Evolutionary conservation across 2,329 filamentous ascomycete genomes (phyloP), one percentile per base, ranked within the genome.

Genomic region (Paecilomyces variotii): DNA sequence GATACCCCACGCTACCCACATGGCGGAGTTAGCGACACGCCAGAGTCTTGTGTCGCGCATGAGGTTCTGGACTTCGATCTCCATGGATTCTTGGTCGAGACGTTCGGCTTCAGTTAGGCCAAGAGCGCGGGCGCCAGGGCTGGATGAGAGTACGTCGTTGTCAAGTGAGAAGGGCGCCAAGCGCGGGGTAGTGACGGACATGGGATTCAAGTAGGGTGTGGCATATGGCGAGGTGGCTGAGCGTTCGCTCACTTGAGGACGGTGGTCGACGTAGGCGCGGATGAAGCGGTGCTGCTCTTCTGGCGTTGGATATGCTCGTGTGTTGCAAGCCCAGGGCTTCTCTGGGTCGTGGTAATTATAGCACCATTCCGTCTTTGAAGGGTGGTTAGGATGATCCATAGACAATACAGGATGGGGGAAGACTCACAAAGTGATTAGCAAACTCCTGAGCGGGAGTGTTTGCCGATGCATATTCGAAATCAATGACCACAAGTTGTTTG

Each of bases 1-100:
- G 61, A 97, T 90, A 26, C 94, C 94, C 94, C 94, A 99, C 1
- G 91, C 90, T 26, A 95, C 85, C 94, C 94, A 99, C 75, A 89
- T 85, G 1, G 90, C 91, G 35, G 88, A 91, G 75, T 94, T 96
- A 45, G 91, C 90, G 0, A 90, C 80, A 2, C 94, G 85, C 94
- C 94, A 99, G 53, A 96, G 79, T 14, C 86, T 81, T 2, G 90
- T 87, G 76, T 97, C 91, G 49, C 87, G 84, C 68, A 94, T 78
- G 28, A 99, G 79, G 56, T 85, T 82, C 54, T 84, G 79, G 4
- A 95, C 82, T 66, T 88, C 84, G 39, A 79, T 75, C 56, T 96
- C 90, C 4, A 83, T 79, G 53, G 80, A 79, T 59, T 86, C 84
- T 60, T 90, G 85, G 25, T 84, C 78, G 6, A 79, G 80, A 53